phyloP scores from a whole-genome alignment of 192 early-diverging fungal species.

The Obelidium mucronatum region DNA sequence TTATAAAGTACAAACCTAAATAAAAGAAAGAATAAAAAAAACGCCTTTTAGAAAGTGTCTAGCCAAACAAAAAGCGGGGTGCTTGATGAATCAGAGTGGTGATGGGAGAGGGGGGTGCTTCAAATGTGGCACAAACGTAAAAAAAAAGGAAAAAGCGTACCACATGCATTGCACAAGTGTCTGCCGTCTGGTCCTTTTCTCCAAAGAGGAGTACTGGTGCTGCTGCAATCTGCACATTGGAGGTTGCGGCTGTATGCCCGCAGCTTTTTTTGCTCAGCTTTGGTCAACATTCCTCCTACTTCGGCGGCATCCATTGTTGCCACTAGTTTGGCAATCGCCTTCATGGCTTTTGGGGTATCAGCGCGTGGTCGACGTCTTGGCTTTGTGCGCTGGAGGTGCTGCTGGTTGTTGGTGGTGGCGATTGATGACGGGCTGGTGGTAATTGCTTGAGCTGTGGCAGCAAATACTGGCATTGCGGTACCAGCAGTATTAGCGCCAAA shows the following conservation, averaged over 20 bases:
- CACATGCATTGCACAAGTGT: slow-evolving; percentile 85
- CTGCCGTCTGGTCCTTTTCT: slow-evolving; percentile 71
- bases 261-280: slow-evolving; percentile 44
- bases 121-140: not conserved
- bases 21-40: too few relatives aligned
- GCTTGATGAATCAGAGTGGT: not conserved
- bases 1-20: slow-evolving; percentile 1
- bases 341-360: not conserved
- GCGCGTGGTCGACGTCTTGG: not conserved
- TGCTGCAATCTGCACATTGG: slow-evolving; percentile 76
- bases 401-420: not conserved
- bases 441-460: too few relatives aligned
- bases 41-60: too few relatives aligned
- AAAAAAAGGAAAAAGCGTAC: slow-evolving; percentile 28
- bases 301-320: not conserved
- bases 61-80: not conserved
- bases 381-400: not conserved
- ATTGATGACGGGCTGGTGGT: not conserved
- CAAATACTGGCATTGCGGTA: not conserved
- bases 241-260: slow-evolving; percentile 36
- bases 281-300: slow-evolving; percentile 48
- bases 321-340: not conserved
- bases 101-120: not conserved
- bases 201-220: slow-evolving; percentile 79
- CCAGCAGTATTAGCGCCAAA: not conserved